These are phyloP conservation scores for Tylopilus balloui DNA, from an alignment of 768 basidiomycete genomes.

Conservation along the genomic window DNA sequence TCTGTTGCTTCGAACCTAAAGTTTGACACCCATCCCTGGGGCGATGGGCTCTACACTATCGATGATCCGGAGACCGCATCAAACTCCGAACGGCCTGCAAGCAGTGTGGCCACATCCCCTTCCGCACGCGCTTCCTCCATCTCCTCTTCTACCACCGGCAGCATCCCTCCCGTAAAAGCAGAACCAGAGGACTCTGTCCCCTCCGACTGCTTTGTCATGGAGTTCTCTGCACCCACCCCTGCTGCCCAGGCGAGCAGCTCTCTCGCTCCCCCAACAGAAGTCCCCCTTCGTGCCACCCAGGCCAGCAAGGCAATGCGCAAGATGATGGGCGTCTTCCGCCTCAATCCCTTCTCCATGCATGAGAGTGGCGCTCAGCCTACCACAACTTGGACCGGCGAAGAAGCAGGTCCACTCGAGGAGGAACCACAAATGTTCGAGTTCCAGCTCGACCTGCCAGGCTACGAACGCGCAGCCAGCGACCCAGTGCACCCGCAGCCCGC, in stretches of 20 bases:
- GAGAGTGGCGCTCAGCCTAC: constrained; percentile 41
- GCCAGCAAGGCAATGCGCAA: constrained; percentile 64
- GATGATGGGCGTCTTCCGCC: constrained; percentile 75
- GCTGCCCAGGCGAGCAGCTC: constrained; percentile 34
- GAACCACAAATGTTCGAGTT: constrained; percentile 64
- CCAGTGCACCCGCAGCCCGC: constrained; percentile 14
- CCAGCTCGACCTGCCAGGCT: constrained; percentile 43
- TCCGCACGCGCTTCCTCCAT: constrained; percentile 34
- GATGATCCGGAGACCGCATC: constrained; percentile 32
- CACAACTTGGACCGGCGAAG: constrained; percentile 44
- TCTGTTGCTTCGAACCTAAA: constrained; percentile 14
- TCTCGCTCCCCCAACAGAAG: constrained; percentile 55
- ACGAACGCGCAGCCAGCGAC: constrained; percentile 20
- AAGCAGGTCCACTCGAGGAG: constrained; percentile 56
- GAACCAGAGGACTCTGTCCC: constrained; percentile 27
- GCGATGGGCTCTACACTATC: constrained; percentile 31
- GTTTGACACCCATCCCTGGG: constrained; percentile 27
- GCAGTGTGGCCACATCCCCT: constrained; percentile 33
- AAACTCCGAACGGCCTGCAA: constrained; percentile 33
- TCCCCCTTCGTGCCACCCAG: constrained; percentile 73
- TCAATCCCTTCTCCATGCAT: constrained; percentile 73
- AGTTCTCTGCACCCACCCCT: constrained; percentile 28
- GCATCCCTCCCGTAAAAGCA: constrained; percentile 29
- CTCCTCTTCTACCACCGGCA: constrained; percentile 26
- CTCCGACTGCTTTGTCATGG: constrained; percentile 34